phyloP scores from a whole-genome alignment of 1,284 basidiomycete genomes.

The Naganishia sp. region DNA sequence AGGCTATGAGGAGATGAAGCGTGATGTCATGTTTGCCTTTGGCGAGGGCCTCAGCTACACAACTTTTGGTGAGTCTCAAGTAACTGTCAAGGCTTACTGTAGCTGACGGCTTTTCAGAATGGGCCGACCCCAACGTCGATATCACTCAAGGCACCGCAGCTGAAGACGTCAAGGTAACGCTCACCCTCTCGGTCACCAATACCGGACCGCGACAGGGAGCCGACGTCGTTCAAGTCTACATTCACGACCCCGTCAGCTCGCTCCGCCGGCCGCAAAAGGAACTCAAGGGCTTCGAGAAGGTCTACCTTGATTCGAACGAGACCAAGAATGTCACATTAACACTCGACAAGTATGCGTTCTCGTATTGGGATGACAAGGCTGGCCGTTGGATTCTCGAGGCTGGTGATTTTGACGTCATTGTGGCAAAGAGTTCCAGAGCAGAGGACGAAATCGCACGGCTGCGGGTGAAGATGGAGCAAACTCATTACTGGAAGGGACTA shows the following conservation, averaged over 20 bases:
- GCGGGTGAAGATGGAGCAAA: slow-evolving; percentile 4
- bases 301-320: slow-evolving; percentile 56
- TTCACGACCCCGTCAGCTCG: slow-evolving; percentile 33
- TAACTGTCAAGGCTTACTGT: slow-evolving; percentile 38
- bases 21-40: slow-evolving; percentile 44
- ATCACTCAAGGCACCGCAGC: background rate
- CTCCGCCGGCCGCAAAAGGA: slow-evolving; percentile 50
- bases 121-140: slow-evolving; percentile 5
- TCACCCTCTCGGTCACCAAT: slow-evolving; percentile 36
- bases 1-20: slow-evolving; percentile 31
- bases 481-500: slow-evolving; percentile 9
- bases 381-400: slow-evolving; percentile 57
- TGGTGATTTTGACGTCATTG: slow-evolving; percentile 55
- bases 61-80: slow-evolving; percentile 49
- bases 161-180: slow-evolving; percentile 8
- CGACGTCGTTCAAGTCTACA: slow-evolving; percentile 37
- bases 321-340: slow-evolving; percentile 43
- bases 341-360: slow-evolving; percentile 53
- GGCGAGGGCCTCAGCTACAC: slow-evolving; percentile 61
- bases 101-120: background rate
- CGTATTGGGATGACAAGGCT: slow-evolving; percentile 57
- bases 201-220: slow-evolving; percentile 38
- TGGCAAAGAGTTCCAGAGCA: slow-evolving; percentile 47
- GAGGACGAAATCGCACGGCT: slow-evolving; percentile 11
- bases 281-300: slow-evolving; percentile 59